Conservation (phyloP, 345 rosid species). For the Populus deltoides region DNA sequence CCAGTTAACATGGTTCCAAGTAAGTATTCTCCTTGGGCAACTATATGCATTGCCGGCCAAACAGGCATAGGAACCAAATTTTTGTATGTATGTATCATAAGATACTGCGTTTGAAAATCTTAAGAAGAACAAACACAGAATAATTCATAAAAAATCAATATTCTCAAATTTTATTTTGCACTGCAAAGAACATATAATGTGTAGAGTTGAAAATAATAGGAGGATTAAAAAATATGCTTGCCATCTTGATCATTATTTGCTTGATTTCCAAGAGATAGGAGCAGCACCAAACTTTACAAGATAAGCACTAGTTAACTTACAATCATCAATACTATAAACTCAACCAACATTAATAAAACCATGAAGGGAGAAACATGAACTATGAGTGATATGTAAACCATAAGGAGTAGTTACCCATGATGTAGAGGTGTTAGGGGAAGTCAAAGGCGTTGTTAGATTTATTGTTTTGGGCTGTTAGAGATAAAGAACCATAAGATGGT, state of each 20-base stretch:
- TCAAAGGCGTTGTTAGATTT: no score
- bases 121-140: not conserved
- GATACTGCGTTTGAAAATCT: not conserved
- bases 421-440: no score
- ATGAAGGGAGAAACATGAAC: not conserved
- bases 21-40: constrained; percentile 33
- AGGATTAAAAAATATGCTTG: no score
- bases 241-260: no score
- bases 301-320: not conserved
- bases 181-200: not conserved
- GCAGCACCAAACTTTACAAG: not conserved
- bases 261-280: not conserved
- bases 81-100: not conserved
- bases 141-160: not conserved
- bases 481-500: no score
- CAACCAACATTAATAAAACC: no score
- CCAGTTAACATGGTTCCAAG: constrained; percentile 89
- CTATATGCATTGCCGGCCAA: not conserved
- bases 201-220: not conserved
- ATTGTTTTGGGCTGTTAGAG: no score
- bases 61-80: not conserved
- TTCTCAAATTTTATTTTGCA: not conserved
- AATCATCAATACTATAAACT: not conserved
- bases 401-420: no score
- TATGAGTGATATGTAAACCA: not conserved